These are phyloP conservation scores for Talaromyces nanjingensis DNA, from an alignment of 495 filamentous ascomycete species.

Conservation along the genomic window DNA sequence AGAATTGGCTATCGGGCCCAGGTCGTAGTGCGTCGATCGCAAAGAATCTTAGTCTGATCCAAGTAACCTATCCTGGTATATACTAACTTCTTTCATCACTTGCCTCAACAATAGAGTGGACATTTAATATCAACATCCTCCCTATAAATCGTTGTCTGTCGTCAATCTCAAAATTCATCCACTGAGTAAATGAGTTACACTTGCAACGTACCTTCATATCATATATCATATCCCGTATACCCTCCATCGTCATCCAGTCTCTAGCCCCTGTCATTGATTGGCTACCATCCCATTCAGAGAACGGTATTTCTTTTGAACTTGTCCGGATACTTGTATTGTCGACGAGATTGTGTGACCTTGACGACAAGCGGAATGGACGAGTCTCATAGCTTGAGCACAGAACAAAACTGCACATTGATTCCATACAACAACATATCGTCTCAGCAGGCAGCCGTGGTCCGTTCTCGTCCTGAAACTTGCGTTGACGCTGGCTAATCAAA, in stretches of 20 bases:
- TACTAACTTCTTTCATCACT: background rate
- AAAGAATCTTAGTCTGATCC: background rate
- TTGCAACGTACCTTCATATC: background rate
- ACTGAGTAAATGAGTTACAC: background rate
- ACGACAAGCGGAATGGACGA: conserved; percentile 1
- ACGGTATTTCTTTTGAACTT: background rate
- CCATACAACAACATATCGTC: conserved; percentile 5
- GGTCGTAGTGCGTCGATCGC: conserved; percentile 3
- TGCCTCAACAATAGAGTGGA: background rate
- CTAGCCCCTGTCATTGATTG: background rate
- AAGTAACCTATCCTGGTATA: background rate
- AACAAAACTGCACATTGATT: conserved; percentile 1
- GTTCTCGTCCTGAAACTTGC: background rate
- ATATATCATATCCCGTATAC: background rate
- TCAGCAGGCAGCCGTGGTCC: conserved; percentile 5
- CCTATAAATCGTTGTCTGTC: background rate
- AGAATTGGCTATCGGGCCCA: background rate
- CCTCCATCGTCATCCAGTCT: background rate
- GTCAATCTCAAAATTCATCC: background rate
- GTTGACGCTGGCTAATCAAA: conserved; percentile 13
- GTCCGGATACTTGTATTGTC: background rate
- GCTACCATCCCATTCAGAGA: background rate
- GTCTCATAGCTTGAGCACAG: conserved; percentile 2
- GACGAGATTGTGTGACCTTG: background rate
- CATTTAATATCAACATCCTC: conserved; percentile 3